Evolutionary conservation across 139 green algal species (phyloP).

Genomic region (Dunaliella primolecta): DNA sequence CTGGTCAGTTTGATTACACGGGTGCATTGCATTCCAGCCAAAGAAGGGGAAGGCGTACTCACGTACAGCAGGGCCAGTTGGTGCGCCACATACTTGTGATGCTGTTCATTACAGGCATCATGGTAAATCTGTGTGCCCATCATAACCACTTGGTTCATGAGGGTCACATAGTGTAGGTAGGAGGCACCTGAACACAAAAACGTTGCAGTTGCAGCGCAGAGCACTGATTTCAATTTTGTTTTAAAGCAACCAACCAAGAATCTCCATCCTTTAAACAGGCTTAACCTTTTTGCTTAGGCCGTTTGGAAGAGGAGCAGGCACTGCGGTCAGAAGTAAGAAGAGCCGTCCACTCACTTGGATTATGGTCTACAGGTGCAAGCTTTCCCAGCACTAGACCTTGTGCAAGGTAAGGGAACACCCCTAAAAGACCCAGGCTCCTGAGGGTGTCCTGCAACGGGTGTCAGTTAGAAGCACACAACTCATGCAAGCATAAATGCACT

Average conservation of each 20-base stretch:
- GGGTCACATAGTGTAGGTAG: slow-evolving; percentile 51
- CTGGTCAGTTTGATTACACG: neutral
- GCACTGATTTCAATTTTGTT: too few species aligned
- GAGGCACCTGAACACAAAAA: slow-evolving; percentile 44
- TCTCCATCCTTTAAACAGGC: too few species aligned
- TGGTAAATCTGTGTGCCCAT: slow-evolving; percentile 67
- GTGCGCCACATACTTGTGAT: slow-evolving; percentile 66
- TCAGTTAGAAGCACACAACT: too few species aligned
- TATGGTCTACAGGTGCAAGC: slow-evolving; percentile 20
- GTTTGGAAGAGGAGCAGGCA: too few species aligned
- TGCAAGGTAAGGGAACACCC: slow-evolving; percentile 50
- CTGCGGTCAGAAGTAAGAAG: too few species aligned
- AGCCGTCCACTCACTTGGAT: slow-evolving; percentile 20
- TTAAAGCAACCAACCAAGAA: too few species aligned
- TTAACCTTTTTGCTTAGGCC: too few species aligned
- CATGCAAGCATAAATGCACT: too few species aligned
- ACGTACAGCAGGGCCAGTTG: slow-evolving; percentile 65
- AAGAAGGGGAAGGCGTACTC: too few species aligned
- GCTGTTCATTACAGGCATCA: slow-evolving; percentile 48
- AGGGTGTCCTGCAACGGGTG: slow-evolving; percentile 42
- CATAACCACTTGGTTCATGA: slow-evolving; percentile 62
- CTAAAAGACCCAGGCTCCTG: slow-evolving; percentile 41
- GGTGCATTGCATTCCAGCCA: too few species aligned
- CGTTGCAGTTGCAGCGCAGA: too few species aligned
- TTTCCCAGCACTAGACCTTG: slow-evolving; percentile 33